Percentiles rank a stretch among this genome's conserved stretches.
phyloP scores from a whole-genome alignment of 306 rosid genomes.

The Glycine tomentella region DNA sequence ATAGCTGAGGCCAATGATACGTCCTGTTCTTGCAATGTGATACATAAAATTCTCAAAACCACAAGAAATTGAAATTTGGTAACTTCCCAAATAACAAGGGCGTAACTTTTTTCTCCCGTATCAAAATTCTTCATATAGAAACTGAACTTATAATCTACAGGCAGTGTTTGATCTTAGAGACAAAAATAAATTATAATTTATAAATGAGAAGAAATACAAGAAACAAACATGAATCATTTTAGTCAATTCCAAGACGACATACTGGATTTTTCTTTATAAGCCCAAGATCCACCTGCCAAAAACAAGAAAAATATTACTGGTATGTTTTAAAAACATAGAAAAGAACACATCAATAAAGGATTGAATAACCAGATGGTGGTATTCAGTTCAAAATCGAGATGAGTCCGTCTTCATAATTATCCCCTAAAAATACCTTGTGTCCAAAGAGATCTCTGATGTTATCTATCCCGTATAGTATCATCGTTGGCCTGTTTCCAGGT shows the following conservation, averaged over 20 bases:
- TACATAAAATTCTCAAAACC: background rate
- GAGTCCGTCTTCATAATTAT: background rate
- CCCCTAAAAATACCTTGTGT: conserved; percentile 65
- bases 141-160: conserved; percentile 34
- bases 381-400: too few species aligned
- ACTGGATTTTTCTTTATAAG: conserved; percentile 85
- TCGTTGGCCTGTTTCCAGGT: conserved; percentile 78
- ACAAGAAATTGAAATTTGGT: background rate
- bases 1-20: too few species aligned
- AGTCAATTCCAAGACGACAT: conserved; percentile 80
- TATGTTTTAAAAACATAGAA: background rate
- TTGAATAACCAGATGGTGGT: background rate
- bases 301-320: background rate
- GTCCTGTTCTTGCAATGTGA: too few species aligned
- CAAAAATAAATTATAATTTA: background rate
- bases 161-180: background rate
- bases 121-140: conserved; percentile 33
- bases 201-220: conserved; percentile 7
- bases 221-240: conserved; percentile 11
- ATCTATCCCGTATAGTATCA: conserved; percentile 85
- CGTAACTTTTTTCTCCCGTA: background rate
- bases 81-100: background rate
- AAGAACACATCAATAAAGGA: conserved; percentile 20
- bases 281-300: conserved; percentile 82
- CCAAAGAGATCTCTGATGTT: conserved; percentile 97